These are phyloP conservation scores for Ophiocytium majus DNA, from an alignment of 352 stramenopile species.

Conservation along the genomic window DNA sequence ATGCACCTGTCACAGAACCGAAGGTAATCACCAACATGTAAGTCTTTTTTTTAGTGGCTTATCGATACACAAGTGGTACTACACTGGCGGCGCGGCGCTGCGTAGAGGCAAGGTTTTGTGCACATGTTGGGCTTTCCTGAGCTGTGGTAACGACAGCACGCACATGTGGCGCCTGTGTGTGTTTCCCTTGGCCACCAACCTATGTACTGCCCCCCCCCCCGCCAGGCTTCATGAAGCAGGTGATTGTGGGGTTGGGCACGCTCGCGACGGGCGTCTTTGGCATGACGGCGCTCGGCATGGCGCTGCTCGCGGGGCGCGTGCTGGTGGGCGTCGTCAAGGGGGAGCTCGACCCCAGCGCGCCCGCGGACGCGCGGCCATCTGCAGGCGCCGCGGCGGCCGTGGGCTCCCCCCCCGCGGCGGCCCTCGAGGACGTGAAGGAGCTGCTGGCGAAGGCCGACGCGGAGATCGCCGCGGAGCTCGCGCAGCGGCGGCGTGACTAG, in stretches of 20 bases:
- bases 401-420: too few species aligned
- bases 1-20: too few species aligned
- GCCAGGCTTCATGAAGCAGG: slow-evolving; percentile 24
- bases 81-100: too few species aligned
- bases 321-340: neutral
- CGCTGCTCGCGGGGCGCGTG: neutral
- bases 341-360: slow-evolving; percentile 3
- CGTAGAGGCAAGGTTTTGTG: too few species aligned
- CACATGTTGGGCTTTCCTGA: too few species aligned
- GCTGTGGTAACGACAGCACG: too few species aligned
- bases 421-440: neutral
- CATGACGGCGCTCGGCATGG: slow-evolving; percentile 16
- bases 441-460: neutral
- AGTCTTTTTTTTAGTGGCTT: too few species aligned
- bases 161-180: too few species aligned
- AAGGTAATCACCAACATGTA: too few species aligned
- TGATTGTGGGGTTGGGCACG: slow-evolving; percentile 20
- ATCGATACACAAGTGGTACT: too few species aligned
- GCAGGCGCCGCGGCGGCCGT: neutral
- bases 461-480: neutral
- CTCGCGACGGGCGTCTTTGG: slow-evolving; percentile 24
- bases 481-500: neutral
- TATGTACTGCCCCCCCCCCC: too few species aligned
- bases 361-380: neutral
- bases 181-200: too few species aligned